phyloP scores from a whole-genome alignment of 495 filamentous ascomycete species.

The Aspergillus ostianus region DNA sequence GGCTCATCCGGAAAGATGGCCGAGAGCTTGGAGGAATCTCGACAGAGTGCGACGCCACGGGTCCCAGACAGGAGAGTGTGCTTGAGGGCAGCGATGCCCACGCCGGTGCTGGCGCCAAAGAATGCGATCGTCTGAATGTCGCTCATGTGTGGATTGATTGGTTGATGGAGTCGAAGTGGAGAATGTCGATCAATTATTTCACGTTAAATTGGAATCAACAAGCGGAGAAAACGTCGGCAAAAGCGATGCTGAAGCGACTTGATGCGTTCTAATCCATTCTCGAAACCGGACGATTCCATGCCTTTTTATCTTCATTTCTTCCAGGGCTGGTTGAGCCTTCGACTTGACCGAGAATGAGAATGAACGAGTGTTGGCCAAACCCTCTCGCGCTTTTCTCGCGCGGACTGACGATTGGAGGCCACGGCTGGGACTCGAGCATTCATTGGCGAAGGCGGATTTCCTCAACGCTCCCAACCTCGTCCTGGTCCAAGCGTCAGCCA shows the following conservation, averaged over 20 bases:
- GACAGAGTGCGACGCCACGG: neutral
- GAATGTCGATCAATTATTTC: neutral
- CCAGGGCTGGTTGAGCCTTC: no score
- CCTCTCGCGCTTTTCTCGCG: neutral
- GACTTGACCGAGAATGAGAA: neutral
- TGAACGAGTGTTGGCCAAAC: neutral
- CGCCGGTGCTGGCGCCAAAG: neutral
- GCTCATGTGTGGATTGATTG: neutral
- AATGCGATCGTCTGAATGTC: neutral
- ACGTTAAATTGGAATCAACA: neutral
- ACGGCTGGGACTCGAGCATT: neutral
- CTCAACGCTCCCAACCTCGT: neutral
- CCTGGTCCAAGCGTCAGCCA: neutral
- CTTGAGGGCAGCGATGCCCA: neutral
- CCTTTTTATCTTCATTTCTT: neutral
- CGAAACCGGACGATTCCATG: neutral
- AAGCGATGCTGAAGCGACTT: no score
- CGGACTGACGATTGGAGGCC: neutral
- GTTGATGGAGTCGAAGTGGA: neutral
- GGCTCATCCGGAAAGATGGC: neutral
- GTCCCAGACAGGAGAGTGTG: neutral
- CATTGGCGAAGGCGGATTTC: neutral
- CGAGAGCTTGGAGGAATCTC: neutral
- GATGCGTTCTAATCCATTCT: neutral
- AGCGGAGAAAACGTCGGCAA: no score